Conservation (phyloP, 2,329 filamentous ascomycete genomes). For the Seiridium unicorne region DNA sequence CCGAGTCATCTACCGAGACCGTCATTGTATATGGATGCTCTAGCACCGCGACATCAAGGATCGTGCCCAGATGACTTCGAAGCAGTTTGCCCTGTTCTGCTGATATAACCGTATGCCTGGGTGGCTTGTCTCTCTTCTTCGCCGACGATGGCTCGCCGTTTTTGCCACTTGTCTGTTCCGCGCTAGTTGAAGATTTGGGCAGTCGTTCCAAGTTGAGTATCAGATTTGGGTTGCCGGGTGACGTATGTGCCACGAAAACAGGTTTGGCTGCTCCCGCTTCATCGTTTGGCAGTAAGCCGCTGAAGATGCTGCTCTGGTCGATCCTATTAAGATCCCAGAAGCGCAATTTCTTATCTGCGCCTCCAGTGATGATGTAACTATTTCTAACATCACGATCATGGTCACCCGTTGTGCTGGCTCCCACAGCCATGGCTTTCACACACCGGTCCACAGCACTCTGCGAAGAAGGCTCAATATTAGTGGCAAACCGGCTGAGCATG, state of each 20-base stretch:
- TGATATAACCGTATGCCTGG: slow-evolving; percentile 81
- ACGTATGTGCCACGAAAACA: slow-evolving; percentile 64
- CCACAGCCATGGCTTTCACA: slow-evolving; percentile 73
- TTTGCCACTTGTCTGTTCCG: slow-evolving; percentile 23
- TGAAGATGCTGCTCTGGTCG: slow-evolving; percentile 78
- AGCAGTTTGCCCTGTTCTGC: slow-evolving; percentile 84
- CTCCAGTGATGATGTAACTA: slow-evolving; percentile 83
- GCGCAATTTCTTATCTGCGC: slow-evolving; percentile 84
- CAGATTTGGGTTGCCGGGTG: slow-evolving; percentile 44
- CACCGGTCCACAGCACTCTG: slow-evolving; percentile 55
- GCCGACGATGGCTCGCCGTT: slow-evolving; percentile 19
- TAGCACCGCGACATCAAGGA: slow-evolving; percentile 84
- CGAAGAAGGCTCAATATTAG: slow-evolving; percentile 62
- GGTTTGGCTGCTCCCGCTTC: slow-evolving; percentile 50
- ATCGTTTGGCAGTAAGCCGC: slow-evolving; percentile 66
- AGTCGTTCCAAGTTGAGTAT: slow-evolving; percentile 66
- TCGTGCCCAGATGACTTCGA: slow-evolving; percentile 81
- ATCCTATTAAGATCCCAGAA: slow-evolving; percentile 88
- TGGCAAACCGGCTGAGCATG: slow-evolving; percentile 83
- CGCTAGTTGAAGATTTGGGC: slow-evolving; percentile 34
- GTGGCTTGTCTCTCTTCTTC: slow-evolving; percentile 43
- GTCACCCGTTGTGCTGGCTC: slow-evolving; percentile 68
- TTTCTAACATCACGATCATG: slow-evolving; percentile 70
- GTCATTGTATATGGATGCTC: slow-evolving; percentile 92
- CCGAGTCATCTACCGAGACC: slow-evolving; percentile 83